Evolutionary conservation across 2,329 filamentous ascomycete species (phyloP), one percentile per base, ranked within the genome.

Genomic region (Penicillium sp.): DNA sequence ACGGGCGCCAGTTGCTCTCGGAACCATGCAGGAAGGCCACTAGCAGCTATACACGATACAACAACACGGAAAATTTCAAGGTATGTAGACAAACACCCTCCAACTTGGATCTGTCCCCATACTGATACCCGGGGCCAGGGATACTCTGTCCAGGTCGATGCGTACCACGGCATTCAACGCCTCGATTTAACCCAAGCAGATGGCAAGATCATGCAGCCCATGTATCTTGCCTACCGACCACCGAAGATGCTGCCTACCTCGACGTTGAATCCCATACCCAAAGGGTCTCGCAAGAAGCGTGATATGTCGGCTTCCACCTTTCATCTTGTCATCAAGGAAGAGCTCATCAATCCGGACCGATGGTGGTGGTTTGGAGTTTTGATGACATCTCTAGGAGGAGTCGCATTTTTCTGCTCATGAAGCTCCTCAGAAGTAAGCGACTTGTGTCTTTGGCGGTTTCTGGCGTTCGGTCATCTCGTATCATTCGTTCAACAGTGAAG

Each of bases 201-300:
- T 71, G 89, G 88, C 60, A 76, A 85, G 1, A 87, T 87, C 11
- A 78, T 90, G 76, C 84, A 88, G 66, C 88, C 89, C 11, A 82
- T 92, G 80, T 91, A 89, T 74, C 81, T 89, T 49, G 84, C 83
- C 64, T 86, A 83, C 71, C 81, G 76, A 13, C 84, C 87, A 5
- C 88, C 89, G 0, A 78, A 87, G 70, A 91, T 91, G 87, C 83
- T 91, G 6, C 88, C 89, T 1, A 90, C 88, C 3, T 80, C 81
- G 11, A 89, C 87, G 0, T 79, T 91, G 61, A 87, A 90, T 69
- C 85, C 87, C 0, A 79, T 76, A 1, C 68, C 78, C 1, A 74
- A 78, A 3, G 69, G 75, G n/a, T 78, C 73, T 6, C 68, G 68
- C 22, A 76, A 74, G 59, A 68, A 69, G 48, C 59, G 68, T 2